These are phyloP conservation scores for Priceomyces melissophilus DNA, from an alignment of 805 yeast species.

Conservation along the genomic window DNA sequence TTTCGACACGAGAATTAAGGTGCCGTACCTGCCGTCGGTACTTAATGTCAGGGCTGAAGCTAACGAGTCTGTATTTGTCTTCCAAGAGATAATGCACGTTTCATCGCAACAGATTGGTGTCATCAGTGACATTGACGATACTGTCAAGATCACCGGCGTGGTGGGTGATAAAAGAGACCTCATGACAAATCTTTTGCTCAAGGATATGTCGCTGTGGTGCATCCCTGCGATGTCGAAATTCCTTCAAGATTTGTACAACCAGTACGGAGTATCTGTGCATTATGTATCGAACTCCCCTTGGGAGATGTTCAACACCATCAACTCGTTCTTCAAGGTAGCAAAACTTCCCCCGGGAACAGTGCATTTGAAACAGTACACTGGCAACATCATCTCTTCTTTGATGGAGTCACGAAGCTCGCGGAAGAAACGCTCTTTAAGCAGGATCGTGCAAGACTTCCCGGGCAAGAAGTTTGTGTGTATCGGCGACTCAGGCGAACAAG, in stretches of 20 bases:
- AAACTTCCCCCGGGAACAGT: constrained; percentile 77
- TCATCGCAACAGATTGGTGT: constrained; percentile 57
- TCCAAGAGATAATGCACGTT: constrained; percentile 44
- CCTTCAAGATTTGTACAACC: constrained; percentile 50
- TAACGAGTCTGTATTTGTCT: constrained; percentile 46
- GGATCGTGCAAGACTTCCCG: constrained; percentile 71
- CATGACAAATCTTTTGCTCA: constrained; percentile 72
- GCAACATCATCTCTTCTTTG: constrained; percentile 74
- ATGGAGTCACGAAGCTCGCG: constrained; percentile 86
- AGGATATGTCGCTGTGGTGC: constrained; percentile 61
- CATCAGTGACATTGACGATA: constrained; percentile 93
- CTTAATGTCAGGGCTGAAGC: constrained; percentile 48
- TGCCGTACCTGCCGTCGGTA: constrained; percentile 59
- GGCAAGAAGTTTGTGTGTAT: constrained; percentile 72
- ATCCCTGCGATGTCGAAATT: constrained; percentile 74
- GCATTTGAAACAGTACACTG: constrained; percentile 84
- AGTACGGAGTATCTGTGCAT: constrained; percentile 62
- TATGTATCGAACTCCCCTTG: constrained; percentile 96
- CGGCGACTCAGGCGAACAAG: constrained; percentile 96
- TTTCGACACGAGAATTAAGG: constrained; percentile 50
- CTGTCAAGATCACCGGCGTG: constrained; percentile 87
- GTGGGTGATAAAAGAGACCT: constrained; percentile 82
- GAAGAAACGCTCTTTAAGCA: constrained; percentile 62
- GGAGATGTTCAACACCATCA: constrained; percentile 68
- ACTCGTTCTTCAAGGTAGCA: constrained; percentile 51